These are phyloP conservation scores for Chrysoporthe austroafricana DNA, from an alignment of 2,329 filamentous ascomycete genomes.

Conservation along the genomic window DNA sequence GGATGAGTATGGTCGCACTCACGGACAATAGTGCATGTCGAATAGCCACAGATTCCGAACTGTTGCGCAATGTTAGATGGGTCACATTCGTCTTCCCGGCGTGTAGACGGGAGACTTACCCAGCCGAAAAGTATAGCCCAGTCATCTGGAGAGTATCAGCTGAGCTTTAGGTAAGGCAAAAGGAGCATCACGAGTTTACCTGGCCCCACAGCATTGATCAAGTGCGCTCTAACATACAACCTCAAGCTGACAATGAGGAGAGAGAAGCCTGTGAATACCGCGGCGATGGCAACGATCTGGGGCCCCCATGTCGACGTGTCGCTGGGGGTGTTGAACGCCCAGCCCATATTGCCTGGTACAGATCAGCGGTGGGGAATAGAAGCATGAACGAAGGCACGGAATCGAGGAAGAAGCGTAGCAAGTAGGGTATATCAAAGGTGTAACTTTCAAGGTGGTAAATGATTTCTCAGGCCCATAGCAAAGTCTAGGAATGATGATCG, in stretches of 20 bases:
- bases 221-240: conserved; percentile 8
- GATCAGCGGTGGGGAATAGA: background rate
- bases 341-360: conserved; percentile 6
- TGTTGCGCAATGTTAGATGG: background rate
- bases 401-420: background rate
- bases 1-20: background rate
- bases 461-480: background rate
- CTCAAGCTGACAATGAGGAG: conserved; percentile 5
- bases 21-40: conserved; percentile 9
- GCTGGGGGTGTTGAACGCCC: conserved; percentile 6
- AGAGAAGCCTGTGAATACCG: conserved; percentile 6
- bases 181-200: background rate
- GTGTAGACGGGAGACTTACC: background rate
- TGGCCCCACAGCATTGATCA: conserved; percentile 9
- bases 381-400: background rate
- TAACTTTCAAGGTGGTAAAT: background rate
- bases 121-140: conserved; percentile 9
- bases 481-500: background rate
- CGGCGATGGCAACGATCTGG: conserved; percentile 8
- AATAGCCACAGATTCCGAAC: conserved; percentile 15
- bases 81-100: background rate
- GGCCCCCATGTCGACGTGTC: conserved; percentile 14
- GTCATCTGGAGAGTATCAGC: background rate
- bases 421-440: background rate
- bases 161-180: background rate